Evolutionary conservation across 108 stramenopile genomes (phyloP).

Genomic region (Nitzschia putrida): DNA sequence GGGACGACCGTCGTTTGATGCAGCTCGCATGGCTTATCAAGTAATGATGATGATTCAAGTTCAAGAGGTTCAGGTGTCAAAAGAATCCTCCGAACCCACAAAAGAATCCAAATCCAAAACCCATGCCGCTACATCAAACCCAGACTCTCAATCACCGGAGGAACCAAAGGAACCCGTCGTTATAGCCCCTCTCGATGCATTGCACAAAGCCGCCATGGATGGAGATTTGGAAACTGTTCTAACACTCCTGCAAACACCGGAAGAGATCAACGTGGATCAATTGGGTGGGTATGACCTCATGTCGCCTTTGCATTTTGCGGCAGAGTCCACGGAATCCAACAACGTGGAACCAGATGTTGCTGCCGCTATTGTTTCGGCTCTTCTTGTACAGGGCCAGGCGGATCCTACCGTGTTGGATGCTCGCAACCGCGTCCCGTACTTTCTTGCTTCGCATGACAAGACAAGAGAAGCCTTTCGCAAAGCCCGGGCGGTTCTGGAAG

Average conservation of each 20-base stretch:
- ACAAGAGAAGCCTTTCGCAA: conserved; percentile 80
- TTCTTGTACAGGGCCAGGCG: conserved; percentile 71
- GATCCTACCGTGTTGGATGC: conserved; percentile 69
- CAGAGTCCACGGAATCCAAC: conserved; percentile 18
- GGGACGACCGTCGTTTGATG: conserved; percentile 69
- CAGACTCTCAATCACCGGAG: conserved; percentile 2
- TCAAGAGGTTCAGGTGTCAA: not conserved
- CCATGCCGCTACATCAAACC: not conserved
- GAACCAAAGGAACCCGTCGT: conserved; percentile 18
- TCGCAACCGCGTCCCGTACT: conserved; percentile 70
- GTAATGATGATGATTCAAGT: conserved; percentile 48
- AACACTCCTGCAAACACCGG: conserved; percentile 36
- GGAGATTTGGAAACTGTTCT: conserved; percentile 57
- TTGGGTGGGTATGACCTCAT: conserved; percentile 49
- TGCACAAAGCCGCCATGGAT: conserved; percentile 61
- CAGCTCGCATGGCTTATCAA: conserved; percentile 37
- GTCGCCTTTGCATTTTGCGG: conserved; percentile 71
- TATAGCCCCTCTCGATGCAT: conserved; percentile 46
- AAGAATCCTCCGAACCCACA: not conserved
- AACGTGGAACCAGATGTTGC: conserved; percentile 30
- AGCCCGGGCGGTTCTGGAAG: conserved; percentile 70
- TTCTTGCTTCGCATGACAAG: conserved; percentile 64
- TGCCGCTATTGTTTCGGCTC: conserved; percentile 39
- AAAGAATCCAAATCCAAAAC: conserved; percentile 5
- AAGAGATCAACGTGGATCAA: conserved; percentile 24